phyloP scores from a whole-genome alignment of 176 grass and related monocot genomes.

The Hordeum marinum region DNA sequence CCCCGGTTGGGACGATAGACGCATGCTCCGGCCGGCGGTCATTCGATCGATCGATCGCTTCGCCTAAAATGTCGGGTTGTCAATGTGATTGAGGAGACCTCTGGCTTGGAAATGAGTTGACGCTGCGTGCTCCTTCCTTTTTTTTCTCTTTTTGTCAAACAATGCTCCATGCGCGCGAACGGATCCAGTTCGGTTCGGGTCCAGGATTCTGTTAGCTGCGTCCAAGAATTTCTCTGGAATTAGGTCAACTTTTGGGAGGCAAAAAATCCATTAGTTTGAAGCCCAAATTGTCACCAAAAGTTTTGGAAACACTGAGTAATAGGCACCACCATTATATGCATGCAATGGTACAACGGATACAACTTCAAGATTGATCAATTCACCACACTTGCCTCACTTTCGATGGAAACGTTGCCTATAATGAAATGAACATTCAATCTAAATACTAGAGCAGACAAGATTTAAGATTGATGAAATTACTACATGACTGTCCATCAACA shows the following conservation, averaged over 20 bases:
- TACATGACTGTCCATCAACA: too few species aligned
- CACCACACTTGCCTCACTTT: too few species aligned
- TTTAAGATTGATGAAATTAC: too few species aligned
- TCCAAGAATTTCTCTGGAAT: neutral
- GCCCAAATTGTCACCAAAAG: neutral
- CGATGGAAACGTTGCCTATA: too few species aligned
- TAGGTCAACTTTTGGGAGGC: neutral
- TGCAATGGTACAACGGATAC: neutral
- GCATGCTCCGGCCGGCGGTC: conserved; percentile 1
- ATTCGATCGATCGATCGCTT: neutral
- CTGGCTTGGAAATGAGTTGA: neutral
- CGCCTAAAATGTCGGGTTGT: neutral
- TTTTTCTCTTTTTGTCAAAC: neutral
- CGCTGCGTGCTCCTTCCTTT: neutral
- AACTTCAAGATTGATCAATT: too few species aligned
- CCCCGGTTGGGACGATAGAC: neutral
- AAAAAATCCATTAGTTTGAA: neutral
- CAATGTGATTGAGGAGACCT: neutral
- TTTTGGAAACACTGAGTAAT: neutral
- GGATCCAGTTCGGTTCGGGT: neutral
- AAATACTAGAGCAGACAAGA: too few species aligned
- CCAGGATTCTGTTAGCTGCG: too few species aligned
- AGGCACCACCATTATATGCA: neutral
- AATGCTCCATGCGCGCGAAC: neutral
- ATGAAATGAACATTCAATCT: too few species aligned